A percentile compares a stretch with the other conserved stretches of the same genome.
phyloP scores from a whole-genome alignment of 768 basidiomycete species.

The Russula griseocarnosa region DNA sequence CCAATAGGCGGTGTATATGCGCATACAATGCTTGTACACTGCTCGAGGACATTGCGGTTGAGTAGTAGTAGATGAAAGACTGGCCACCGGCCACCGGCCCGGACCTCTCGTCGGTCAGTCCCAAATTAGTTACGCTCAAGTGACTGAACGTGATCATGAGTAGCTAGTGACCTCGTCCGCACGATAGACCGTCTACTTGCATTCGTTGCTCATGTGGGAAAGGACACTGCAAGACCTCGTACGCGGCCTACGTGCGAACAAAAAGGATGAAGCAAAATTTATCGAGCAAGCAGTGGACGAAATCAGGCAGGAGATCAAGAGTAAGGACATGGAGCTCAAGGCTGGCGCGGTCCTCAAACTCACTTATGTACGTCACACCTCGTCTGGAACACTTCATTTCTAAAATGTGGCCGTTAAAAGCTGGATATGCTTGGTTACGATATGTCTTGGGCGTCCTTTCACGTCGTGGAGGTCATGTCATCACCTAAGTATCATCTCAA shows the following conservation, averaged over 20 bases:
- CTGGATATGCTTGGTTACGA: conserved; percentile 96
- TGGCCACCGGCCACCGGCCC: background rate
- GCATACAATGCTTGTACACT: conserved; percentile 7
- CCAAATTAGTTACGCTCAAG: background rate
- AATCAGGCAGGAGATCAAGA: conserved; percentile 85
- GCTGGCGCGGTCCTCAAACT: conserved; percentile 93
- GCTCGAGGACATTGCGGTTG: background rate
- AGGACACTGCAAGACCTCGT: conserved; percentile 93
- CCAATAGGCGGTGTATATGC: conserved; percentile 25
- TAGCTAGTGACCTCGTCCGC: background rate
- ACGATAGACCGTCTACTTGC: conserved; percentile 10
- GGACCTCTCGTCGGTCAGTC: background rate
- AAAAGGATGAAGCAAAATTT: conserved; percentile 88
- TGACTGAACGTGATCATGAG: background rate
- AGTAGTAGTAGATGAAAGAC: too few relatives aligned
- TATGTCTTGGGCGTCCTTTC: conserved; percentile 94
- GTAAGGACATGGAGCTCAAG: conserved; percentile 95
- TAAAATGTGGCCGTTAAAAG: conserved; percentile 41
- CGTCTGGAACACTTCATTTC: conserved; percentile 24
- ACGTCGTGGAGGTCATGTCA: conserved; percentile 98
- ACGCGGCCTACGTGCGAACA: conserved; percentile 91
- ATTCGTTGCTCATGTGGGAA: conserved; percentile 75
- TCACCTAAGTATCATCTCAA: conserved; percentile 89
- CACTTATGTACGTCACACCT: conserved; percentile 72
- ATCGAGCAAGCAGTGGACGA: conserved; percentile 92